Evolutionary conservation across 1,284 basidiomycete species (phyloP).

Genomic region (Inonotus obliquus): DNA sequence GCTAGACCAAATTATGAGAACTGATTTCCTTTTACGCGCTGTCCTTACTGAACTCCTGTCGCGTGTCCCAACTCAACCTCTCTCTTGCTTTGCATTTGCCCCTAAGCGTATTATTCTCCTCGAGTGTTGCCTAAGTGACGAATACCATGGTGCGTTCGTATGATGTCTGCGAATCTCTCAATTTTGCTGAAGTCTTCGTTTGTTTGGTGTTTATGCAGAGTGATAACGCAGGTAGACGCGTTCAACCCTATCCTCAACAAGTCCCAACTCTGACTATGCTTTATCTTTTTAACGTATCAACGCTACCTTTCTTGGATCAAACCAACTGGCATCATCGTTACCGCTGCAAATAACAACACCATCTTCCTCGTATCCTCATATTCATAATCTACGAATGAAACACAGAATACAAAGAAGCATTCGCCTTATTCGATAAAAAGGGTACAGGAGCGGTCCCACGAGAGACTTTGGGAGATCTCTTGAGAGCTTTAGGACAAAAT

Average conservation of each 20-base stretch:
- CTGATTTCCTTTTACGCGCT: background rate
- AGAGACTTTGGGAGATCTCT: slow-evolving; percentile 90
- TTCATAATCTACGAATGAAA: background rate
- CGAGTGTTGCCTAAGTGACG: background rate
- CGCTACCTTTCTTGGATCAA: background rate
- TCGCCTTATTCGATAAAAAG: slow-evolving; percentile 96
- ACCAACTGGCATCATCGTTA: background rate
- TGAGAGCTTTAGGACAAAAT: slow-evolving; percentile 95
- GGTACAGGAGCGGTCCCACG: slow-evolving; percentile 87
- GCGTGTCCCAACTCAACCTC: too few relatives aligned
- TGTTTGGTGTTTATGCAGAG: background rate
- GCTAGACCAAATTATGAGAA: background rate
- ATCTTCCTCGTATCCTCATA: background rate
- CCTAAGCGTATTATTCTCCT: background rate
- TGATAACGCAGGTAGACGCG: slow-evolving; percentile 12
- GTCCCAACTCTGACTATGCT: background rate
- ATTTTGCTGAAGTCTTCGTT: background rate
- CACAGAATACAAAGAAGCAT: slow-evolving; percentile 92
- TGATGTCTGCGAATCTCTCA: background rate
- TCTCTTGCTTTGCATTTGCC: background rate
- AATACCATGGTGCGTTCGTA: background rate
- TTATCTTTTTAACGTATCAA: background rate
- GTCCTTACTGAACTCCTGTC: background rate
- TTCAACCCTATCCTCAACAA: background rate
- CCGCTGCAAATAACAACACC: background rate